Conservation (phyloP, 495 filamentous ascomycete species). For the Diplogelasinospora grovesii region DNA sequence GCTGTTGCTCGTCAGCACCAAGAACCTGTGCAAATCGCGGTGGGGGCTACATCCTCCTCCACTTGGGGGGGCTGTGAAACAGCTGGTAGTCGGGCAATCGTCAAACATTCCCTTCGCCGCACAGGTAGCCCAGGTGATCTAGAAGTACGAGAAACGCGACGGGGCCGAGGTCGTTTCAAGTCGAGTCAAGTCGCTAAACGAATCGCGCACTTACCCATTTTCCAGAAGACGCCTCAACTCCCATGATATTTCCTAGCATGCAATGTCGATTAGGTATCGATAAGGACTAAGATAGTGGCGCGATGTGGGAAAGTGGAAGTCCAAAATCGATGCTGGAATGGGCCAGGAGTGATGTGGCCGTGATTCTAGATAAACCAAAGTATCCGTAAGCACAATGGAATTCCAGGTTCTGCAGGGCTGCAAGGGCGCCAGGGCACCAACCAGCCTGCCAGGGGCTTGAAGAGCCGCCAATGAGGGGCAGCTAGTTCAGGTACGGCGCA, state of each 20-base stretch:
- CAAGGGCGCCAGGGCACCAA: slow-evolving; percentile 3
- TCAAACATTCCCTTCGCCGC: no score
- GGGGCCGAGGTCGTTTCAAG: no score
- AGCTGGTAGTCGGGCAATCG: no score
- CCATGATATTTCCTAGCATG: slow-evolving; percentile 20
- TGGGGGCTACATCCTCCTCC: no score
- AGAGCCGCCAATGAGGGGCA: slow-evolving; percentile 4
- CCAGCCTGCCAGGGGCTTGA: slow-evolving; percentile 1
- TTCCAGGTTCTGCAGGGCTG: slow-evolving; percentile 1
- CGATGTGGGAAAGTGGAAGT: no score
- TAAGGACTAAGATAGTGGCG: no score
- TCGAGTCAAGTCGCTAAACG: no score
- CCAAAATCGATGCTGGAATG: not conserved
- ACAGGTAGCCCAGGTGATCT: no score
- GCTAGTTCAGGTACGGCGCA: slow-evolving; percentile 3
- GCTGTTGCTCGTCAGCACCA: slow-evolving; percentile 29
- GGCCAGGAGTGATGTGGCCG: slow-evolving; percentile 2
- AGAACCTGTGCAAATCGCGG: not conserved
- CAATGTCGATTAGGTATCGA: slow-evolving; percentile 5
- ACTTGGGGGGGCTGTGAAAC: no score
- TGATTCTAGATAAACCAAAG: slow-evolving; percentile 2
- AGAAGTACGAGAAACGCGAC: no score
- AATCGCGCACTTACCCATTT: slow-evolving; percentile 33
- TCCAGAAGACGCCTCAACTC: slow-evolving; percentile 19
- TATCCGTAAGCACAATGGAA: not conserved